phyloP scores from a whole-genome alignment of 1,284 basidiomycete genomes.

The Trametes polyzona region DNA sequence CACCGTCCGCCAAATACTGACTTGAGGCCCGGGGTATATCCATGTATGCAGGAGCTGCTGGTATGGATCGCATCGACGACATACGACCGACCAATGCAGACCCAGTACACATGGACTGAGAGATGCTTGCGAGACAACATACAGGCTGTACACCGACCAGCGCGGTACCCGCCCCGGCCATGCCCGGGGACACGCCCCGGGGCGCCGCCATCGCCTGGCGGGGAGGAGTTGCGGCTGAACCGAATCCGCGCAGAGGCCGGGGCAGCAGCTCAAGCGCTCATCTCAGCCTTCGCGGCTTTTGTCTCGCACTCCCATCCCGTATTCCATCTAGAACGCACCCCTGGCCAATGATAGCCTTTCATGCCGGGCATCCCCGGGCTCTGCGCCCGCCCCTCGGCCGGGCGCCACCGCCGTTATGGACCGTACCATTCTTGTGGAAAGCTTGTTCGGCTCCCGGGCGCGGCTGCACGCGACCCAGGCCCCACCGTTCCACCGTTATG shows the following conservation, averaged over 20 bases:
- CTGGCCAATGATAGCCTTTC: background rate
- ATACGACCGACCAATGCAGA: background rate
- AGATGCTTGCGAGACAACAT: background rate
- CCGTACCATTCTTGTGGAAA: background rate
- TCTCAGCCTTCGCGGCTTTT: no score
- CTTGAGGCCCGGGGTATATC: background rate
- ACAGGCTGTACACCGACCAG: no score
- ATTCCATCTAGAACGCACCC: no score
- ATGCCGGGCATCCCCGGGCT: background rate
- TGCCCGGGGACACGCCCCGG: no score
- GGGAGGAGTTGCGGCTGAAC: constrained; percentile 3
- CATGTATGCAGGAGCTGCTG: no score
- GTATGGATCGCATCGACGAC: no score
- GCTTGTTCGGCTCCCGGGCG: constrained; percentile 4
- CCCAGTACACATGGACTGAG: background rate
- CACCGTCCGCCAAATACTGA: background rate
- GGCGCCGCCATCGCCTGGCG: no score
- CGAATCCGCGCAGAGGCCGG: no score
- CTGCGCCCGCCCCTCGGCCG: background rate
- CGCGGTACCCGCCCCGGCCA: no score
- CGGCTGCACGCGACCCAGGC: no score
- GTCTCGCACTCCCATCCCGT: background rate
- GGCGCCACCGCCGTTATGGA: constrained; percentile 10
- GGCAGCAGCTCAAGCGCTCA: no score
- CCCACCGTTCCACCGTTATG: no score